phyloP scores from a whole-genome alignment of 805 yeast species.

The Blastobotrys peoriensis region DNA sequence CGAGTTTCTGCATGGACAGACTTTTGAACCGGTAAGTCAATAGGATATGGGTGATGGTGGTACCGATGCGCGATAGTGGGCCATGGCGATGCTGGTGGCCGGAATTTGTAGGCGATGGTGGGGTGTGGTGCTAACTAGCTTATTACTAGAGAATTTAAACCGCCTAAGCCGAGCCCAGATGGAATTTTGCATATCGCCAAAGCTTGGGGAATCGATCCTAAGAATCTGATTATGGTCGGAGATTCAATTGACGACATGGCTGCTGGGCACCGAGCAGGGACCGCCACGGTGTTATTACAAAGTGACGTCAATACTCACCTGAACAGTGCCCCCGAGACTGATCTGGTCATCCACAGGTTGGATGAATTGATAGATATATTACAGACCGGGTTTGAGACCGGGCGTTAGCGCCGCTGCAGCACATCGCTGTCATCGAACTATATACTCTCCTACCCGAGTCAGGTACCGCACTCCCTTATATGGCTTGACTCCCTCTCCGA shows the following conservation, averaged over 20 bases:
- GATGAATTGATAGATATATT: conserved; percentile 35
- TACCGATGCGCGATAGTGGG: too few species aligned
- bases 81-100: too few species aligned
- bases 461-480: conserved; percentile 87
- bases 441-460: conserved; percentile 56
- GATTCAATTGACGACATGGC: conserved; percentile 66
- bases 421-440: conserved; percentile 36
- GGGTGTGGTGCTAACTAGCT: too few species aligned
- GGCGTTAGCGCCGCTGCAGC: background rate
- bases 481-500: conserved; percentile 60
- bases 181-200: conserved; percentile 54
- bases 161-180: conserved; percentile 64
- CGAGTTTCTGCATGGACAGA: conserved; percentile 37
- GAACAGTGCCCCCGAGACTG: conserved; percentile 33
- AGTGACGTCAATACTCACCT: conserved; percentile 47
- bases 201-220: conserved; percentile 41
- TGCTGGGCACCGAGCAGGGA: conserved; percentile 61
- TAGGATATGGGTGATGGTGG: too few species aligned
- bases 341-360: conserved; percentile 32
- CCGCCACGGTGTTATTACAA: conserved; percentile 47
- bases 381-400: conserved; percentile 31
- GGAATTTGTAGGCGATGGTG: too few species aligned
- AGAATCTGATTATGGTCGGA: conserved; percentile 60
- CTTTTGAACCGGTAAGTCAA: conserved; percentile 39
- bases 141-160: conserved; percentile 57